A percentile compares a stretch with the other conserved stretches of the same genome.
These are phyloP conservation scores for Fusarium domesticum DNA, from an alignment of 2,329 filamentous ascomycete species.

Conservation along the genomic window DNA sequence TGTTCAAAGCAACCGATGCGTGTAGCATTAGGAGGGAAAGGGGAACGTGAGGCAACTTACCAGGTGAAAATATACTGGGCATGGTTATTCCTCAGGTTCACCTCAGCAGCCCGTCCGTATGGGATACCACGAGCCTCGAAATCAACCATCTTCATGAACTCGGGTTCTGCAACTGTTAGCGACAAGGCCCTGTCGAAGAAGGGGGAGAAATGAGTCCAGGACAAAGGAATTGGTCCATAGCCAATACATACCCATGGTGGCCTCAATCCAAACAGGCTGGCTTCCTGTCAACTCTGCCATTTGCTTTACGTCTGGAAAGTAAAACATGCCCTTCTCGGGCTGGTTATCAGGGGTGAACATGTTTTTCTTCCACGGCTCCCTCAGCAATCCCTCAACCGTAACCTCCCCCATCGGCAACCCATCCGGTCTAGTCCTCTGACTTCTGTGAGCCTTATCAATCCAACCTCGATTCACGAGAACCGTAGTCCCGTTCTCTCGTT, in stretches of 20 bases:
- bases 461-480: conserved; percentile 89
- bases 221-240: neutral
- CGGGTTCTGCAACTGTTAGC: conserved; percentile 58
- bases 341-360: conserved; percentile 92
- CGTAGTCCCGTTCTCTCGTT: conserved; percentile 65
- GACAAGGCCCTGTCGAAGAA: conserved; percentile 1
- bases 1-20: neutral
- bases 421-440: conserved; percentile 62
- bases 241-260: conserved; percentile 73
- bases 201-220: neutral
- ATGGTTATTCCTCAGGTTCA: conserved; percentile 94
- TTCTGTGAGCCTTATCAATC: conserved; percentile 74
- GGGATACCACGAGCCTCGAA: conserved; percentile 79
- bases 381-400: conserved; percentile 75
- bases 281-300: conserved; percentile 83
- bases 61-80: conserved; percentile 99
- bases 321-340: conserved; percentile 81
- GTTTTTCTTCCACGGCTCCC: conserved; percentile 95
- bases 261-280: conserved; percentile 91
- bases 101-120: conserved; percentile 81
- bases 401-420: conserved; percentile 70
- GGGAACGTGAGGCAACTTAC: conserved; percentile 52
- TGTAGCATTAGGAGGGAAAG: neutral
- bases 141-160: conserved; percentile 72
- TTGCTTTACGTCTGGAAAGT: conserved; percentile 89